Conservation (phyloP, 2,329 filamentous ascomycete species). For the Thelonectria blattea region DNA sequence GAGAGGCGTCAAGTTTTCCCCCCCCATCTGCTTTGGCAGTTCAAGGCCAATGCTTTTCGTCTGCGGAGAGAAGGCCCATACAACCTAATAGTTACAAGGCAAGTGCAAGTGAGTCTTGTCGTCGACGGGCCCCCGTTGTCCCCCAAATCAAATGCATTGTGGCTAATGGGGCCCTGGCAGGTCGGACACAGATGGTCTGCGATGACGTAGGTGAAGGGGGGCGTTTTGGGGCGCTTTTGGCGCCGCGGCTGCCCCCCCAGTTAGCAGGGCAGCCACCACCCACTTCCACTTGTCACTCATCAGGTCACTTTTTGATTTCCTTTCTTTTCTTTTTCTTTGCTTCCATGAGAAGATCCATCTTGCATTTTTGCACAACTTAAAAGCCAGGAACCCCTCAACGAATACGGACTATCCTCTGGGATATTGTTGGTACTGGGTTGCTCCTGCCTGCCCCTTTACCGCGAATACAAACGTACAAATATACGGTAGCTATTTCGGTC, state of each 20-base stretch:
- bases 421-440: neutral
- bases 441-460: neutral
- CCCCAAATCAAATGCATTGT: slow-evolving; percentile 16
- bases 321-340: slow-evolving; percentile 5
- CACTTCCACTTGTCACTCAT: slow-evolving; percentile 12
- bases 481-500: no score
- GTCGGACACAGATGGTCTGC: slow-evolving; percentile 29
- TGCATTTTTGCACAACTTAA: neutral
- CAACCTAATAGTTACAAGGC: slow-evolving; percentile 4
- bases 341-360: neutral
- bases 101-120: slow-evolving; percentile 3
- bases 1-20: neutral
- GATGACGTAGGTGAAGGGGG: slow-evolving; percentile 37
- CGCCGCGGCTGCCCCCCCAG: neutral
- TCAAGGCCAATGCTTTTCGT: slow-evolving; percentile 10
- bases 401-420: neutral
- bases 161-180: slow-evolving; percentile 17
- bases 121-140: slow-evolving; percentile 11
- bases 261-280: neutral
- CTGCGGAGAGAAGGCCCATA: slow-evolving; percentile 1
- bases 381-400: neutral
- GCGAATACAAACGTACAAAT: neutral
- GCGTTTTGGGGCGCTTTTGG: no score
- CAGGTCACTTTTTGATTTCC: slow-evolving; percentile 11
- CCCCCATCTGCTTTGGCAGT: neutral